A percentile compares a stretch with the other conserved stretches of the same genome.
Evolutionary conservation across 140 eudicot genomes (phyloP).

Genomic region (Ambrosia hybrid): DNA sequence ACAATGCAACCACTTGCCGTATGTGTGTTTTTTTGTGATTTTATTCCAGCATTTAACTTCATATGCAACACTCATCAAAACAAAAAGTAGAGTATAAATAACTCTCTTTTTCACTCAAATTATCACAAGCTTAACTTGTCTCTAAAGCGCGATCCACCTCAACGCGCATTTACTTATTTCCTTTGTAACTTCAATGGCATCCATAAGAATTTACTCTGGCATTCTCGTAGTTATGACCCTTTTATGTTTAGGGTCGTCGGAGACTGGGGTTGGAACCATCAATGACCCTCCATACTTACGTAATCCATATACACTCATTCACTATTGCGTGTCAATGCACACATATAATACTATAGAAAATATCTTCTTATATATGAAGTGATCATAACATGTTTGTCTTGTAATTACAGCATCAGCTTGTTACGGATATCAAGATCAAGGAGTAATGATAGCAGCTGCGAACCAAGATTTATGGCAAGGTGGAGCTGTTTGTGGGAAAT

Average conservation of each 20-base stretch:
- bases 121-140: slow-evolving; percentile 1
- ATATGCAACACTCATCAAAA: no score
- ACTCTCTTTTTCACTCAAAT: slow-evolving; percentile 1
- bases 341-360: not conserved
- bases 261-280: slow-evolving; percentile 27
- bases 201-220: not conserved
- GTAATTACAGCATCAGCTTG: slow-evolving; percentile 43
- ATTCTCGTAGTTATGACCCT: slow-evolving; percentile 1
- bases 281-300: slow-evolving; percentile 33
- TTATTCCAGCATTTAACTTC: not conserved
- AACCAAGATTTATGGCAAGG: slow-evolving; percentile 32
- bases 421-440: slow-evolving; percentile 26
- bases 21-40: not conserved
- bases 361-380: not conserved
- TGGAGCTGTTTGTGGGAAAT: slow-evolving; percentile 37
- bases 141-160: not conserved
- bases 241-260: slow-evolving; percentile 5
- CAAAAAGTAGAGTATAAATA: slow-evolving; percentile 14
- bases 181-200: slow-evolving; percentile 22
- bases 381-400: not conserved
- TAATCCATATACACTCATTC: not conserved
- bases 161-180: not conserved
- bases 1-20: not conserved
- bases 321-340: not conserved
- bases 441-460: slow-evolving; percentile 49